Evolutionary conservation across 352 stramenopile genomes (phyloP).

Genomic region (Phytopythium cucurbitacearum): DNA sequence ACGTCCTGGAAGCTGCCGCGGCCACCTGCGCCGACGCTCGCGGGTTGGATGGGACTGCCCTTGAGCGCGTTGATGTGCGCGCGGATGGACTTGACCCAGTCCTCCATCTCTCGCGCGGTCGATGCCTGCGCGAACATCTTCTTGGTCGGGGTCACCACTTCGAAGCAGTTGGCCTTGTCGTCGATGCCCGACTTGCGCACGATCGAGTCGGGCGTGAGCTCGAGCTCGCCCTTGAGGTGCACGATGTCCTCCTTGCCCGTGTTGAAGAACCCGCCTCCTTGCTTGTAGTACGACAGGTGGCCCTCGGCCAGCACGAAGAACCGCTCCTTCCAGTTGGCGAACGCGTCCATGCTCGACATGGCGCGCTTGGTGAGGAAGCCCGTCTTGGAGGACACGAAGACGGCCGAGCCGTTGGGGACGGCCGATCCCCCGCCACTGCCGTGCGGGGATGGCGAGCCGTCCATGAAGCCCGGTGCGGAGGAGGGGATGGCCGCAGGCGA

Average conservation of each 20-base stretch:
- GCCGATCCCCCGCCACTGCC: slow-evolving; percentile 2
- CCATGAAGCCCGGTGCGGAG: slow-evolving; percentile 12
- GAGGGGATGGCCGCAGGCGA: slow-evolving; percentile 12
- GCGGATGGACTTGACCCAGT: slow-evolving; percentile 85
- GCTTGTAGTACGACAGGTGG: slow-evolving; percentile 86
- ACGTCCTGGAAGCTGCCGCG: slow-evolving; percentile 68
- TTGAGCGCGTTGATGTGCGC: slow-evolving; percentile 77
- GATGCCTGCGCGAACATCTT: slow-evolving; percentile 85
- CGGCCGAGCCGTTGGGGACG: not conserved
- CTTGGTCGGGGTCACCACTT: slow-evolving; percentile 76
- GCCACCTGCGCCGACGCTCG: slow-evolving; percentile 8
- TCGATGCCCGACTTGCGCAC: slow-evolving; percentile 84
- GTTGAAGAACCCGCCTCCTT: slow-evolving; percentile 83
- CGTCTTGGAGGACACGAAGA: slow-evolving; percentile 78
- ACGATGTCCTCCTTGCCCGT: slow-evolving; percentile 84
- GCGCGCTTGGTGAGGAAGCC: slow-evolving; percentile 82
- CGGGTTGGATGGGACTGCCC: slow-evolving; percentile 13
- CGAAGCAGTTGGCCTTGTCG: slow-evolving; percentile 86
- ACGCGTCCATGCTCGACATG: slow-evolving; percentile 86
- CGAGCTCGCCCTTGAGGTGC: slow-evolving; percentile 78
- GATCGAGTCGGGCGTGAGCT: slow-evolving; percentile 74
- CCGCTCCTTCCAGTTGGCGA: slow-evolving; percentile 86
- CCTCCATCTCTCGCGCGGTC: slow-evolving; percentile 79
- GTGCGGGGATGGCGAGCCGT: slow-evolving; percentile 10
- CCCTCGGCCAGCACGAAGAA: slow-evolving; percentile 85